Percentiles rank a stretch among this genome's conserved stretches.
phyloP scores from a whole-genome alignment of 2,329 filamentous ascomycete species.

The Diaporthe sp. region DNA sequence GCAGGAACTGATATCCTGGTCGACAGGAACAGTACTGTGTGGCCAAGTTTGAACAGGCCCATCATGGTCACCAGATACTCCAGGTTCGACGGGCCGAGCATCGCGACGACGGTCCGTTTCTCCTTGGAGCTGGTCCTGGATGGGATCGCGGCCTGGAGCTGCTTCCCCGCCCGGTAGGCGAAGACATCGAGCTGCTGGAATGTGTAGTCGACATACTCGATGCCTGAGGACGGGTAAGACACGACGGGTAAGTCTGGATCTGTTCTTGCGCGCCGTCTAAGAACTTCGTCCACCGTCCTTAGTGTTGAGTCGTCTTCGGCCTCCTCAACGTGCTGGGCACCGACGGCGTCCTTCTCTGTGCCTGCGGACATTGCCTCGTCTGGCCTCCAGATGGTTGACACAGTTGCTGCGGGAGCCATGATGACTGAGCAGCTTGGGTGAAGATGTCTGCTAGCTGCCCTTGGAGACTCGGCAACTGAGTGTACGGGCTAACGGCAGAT shows the following conservation, averaged over 20 bases:
- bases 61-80: slow-evolving; percentile 68
- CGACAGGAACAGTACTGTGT: slow-evolving; percentile 57
- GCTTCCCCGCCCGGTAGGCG: slow-evolving; percentile 48
- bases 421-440: not conserved
- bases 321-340: slow-evolving; percentile 6
- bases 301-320: slow-evolving; percentile 35
- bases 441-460: not conserved
- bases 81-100: slow-evolving; percentile 67
- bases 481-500: not conserved
- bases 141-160: slow-evolving; percentile 42
- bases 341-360: slow-evolving; percentile 1
- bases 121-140: slow-evolving; percentile 40
- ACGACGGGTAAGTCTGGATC: slow-evolving; percentile 54
- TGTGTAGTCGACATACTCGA: slow-evolving; percentile 62
- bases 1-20: slow-evolving; percentile 52
- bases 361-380: not conserved
- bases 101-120: slow-evolving; percentile 56
- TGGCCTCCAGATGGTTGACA: slow-evolving; percentile 14
- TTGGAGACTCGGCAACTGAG: not conserved
- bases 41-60: slow-evolving; percentile 68
- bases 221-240: slow-evolving; percentile 59
- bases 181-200: slow-evolving; percentile 60
- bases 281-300: slow-evolving; percentile 55
- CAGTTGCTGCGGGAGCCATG: slow-evolving; percentile 22
- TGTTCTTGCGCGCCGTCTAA: slow-evolving; percentile 53